Evolutionary conservation across 2,329 filamentous ascomycete genomes (phyloP), one percentile per base, ranked within the genome.

Genomic region (Orbilia ellipsospora): DNA sequence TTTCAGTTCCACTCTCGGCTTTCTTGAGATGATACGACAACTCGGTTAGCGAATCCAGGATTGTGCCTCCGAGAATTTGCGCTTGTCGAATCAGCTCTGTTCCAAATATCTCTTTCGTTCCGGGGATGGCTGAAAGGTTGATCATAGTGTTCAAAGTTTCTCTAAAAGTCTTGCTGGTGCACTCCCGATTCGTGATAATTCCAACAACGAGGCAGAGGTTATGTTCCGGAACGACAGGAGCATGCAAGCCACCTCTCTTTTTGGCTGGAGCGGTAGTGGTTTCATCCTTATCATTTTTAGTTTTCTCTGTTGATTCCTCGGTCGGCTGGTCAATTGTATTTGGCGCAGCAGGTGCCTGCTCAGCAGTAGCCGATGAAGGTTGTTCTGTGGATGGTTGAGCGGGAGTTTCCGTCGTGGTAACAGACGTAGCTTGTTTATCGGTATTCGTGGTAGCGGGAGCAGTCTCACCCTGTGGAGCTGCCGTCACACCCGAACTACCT

Each of bases 91-190:
- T 92, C 60, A 99, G 87, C 83, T 99, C 94, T 78, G 92, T 90
- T n/a, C 95, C 95, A 81, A 99, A 98, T 10, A 93, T 87, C 63
- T 91, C 88, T 83, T 96, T 95, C 16, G 94, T 93, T 12, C 91
- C 93, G 15, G 94, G 93, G 75, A 99, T 95, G 45, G 92, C 90
- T 4, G 94, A 98, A 51, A 99, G 87, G 80, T 98, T 97, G 84
- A 97, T 98, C 85, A 99, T 97, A n/a, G 96, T 96, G 15, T 94
- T 95, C 64, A 99, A 88, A 0, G 95, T 98, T 82, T 98, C 96
- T 81, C 95, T 92, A 86, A 99, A 99, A 0, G 95, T 98, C 85
- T 97, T 97, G 77, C 92, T 94, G 81, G 93, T 97, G 83, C 95
- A 99, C 82, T 99, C 95, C 57, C 94, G 91, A 77, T 94, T 94